Conservation (phyloP, 2,329 filamentous ascomycete genomes). For the Fusarium globosum region DNA sequence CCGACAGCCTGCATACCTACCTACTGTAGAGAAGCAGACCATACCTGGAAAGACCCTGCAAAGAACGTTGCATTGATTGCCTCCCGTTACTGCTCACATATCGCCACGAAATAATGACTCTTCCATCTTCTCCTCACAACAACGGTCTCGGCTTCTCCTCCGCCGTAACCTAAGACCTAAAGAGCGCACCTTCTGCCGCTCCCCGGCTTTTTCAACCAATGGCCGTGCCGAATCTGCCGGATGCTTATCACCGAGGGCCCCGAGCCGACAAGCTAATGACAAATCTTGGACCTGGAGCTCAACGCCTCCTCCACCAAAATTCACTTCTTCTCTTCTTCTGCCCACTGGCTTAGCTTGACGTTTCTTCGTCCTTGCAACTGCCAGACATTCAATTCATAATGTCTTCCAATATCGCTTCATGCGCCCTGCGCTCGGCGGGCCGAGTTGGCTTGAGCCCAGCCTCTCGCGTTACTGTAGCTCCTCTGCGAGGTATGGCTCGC, state of each 20-base stretch:
- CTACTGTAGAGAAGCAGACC: not conserved
- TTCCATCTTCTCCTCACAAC: conserved; percentile 12
- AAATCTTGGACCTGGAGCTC: conserved; percentile 48
- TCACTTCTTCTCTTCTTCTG: conserved; percentile 35
- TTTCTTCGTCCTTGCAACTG: conserved; percentile 39
- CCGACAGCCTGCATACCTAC: not conserved
- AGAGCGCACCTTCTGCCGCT: conserved; percentile 22
- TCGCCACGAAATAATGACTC: conserved; percentile 30
- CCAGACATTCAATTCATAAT: conserved; percentile 55
- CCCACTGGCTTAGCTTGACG: conserved; percentile 34
- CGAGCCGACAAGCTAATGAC: conserved; percentile 53
- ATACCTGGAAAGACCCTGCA: not conserved
- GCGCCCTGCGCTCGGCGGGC: conserved; percentile 80
- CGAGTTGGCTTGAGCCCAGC: conserved; percentile 64
- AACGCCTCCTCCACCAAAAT: conserved; percentile 39
- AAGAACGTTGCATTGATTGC: not conserved
- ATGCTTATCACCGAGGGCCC: conserved; percentile 51
- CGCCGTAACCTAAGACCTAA: conserved; percentile 22
- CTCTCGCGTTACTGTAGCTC: conserved; percentile 51
- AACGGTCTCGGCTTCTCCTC: conserved; percentile 22
- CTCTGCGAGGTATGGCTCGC: conserved; percentile 46
- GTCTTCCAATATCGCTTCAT: conserved; percentile 73
- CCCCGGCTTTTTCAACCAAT: conserved; percentile 48
- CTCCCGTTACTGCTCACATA: not conserved
- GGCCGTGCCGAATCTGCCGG: conserved; percentile 33